A percentile compares a stretch with the other conserved stretches of the same genome.
These are phyloP conservation scores for Macadamia integrifolia DNA, from an alignment of 164 flowering plant species.

Conservation along the genomic window DNA sequence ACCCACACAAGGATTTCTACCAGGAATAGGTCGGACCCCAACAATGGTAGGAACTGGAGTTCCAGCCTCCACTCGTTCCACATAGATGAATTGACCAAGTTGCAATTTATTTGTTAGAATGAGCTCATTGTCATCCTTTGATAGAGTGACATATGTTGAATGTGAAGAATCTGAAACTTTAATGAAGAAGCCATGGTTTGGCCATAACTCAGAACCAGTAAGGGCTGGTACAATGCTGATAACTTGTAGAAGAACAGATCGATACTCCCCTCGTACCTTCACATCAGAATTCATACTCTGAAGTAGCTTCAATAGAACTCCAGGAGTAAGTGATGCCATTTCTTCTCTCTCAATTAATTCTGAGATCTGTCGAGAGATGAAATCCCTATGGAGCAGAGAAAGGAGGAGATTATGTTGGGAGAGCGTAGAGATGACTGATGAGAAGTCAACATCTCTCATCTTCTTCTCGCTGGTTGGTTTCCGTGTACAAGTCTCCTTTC, in stretches of 20 bases:
- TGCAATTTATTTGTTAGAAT: constrained; percentile 76
- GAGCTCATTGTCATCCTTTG: constrained; percentile 77
- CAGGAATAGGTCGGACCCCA: constrained; percentile 80
- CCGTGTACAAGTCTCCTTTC: too few relatives aligned
- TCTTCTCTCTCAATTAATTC: not conserved
- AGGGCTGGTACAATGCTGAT: constrained; percentile 95
- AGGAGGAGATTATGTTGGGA: not conserved
- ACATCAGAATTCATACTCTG: constrained; percentile 58
- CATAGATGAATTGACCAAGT: constrained; percentile 89
- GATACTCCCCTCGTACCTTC: constrained; percentile 74
- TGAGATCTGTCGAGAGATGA: too few relatives aligned
- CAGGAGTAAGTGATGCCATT: constrained; percentile 93
- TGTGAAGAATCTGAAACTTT: constrained; percentile 98
- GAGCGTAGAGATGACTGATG: not conserved
- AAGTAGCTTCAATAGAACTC: constrained; percentile 82
- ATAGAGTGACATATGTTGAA: constrained; percentile 74
- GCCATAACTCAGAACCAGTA: constrained; percentile 82
- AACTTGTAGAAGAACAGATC: constrained; percentile 83
- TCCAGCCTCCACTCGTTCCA: constrained; percentile 67
- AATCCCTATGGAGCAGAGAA: not conserved
- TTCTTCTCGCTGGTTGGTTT: not conserved
- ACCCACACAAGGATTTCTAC: constrained; percentile 76
- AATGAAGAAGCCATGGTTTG: constrained; percentile 89
- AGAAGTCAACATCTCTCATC: constrained; percentile 14
- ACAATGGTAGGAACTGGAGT: constrained; percentile 71